phyloP scores from a whole-genome alignment of 2,329 filamentous ascomycete species.

The Nigrograna mackinnonii region DNA sequence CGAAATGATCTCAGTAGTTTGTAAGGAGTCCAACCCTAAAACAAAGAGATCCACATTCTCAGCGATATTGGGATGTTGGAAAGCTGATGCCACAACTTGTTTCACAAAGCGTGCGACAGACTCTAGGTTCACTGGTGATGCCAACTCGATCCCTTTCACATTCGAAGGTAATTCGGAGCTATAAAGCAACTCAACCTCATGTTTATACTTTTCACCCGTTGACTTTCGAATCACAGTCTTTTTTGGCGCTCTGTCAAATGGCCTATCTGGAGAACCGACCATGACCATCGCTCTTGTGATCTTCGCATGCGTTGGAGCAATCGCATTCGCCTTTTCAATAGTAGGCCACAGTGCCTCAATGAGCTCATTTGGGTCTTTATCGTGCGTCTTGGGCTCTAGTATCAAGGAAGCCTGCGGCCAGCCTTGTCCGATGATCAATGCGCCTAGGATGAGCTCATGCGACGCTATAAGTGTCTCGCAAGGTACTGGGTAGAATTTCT shows the following conservation, averaged over 20 bases:
- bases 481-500: constrained; percentile 53
- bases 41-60: constrained; percentile 29
- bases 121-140: background rate
- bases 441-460: constrained; percentile 39
- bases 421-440: constrained; percentile 32
- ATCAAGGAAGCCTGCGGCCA: constrained; percentile 31
- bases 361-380: constrained; percentile 20
- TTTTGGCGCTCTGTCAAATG: background rate
- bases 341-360: constrained; percentile 51
- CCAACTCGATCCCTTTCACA: background rate
- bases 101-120: background rate
- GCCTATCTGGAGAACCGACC: constrained; percentile 28
- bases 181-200: too few relatives aligned
- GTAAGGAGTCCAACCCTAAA: constrained; percentile 30
- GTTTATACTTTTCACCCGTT: background rate
- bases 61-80: constrained; percentile 5
- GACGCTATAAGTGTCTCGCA: constrained; percentile 60
- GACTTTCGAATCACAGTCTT: background rate
- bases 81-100: background rate
- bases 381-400: constrained; percentile 23
- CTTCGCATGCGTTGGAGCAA: constrained; percentile 45
- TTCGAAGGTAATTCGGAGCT: background rate
- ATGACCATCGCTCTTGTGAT: constrained; percentile 48
- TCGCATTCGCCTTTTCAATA: constrained; percentile 48
- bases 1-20: constrained; percentile 19